A percentile compares a stretch with the other conserved stretches of the same genome.
phyloP scores from a whole-genome alignment of 2,329 filamentous ascomycete genomes.

The Thielaviopsis populi region DNA sequence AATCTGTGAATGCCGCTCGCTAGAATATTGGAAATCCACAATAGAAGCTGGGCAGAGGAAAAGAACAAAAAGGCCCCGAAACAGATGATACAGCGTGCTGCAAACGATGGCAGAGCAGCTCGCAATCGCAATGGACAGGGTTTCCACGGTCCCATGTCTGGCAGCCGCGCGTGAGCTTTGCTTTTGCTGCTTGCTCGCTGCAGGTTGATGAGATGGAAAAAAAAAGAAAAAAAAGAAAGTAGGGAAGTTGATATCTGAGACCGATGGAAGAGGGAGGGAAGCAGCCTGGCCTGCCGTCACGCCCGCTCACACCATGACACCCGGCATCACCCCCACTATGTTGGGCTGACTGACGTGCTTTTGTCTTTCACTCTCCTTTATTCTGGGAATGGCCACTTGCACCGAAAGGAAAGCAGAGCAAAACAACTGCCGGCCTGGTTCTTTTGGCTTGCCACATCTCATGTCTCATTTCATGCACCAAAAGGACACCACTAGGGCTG shows the following conservation, averaged over 20 bases:
- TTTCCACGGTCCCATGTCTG: no score
- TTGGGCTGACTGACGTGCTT: neutral
- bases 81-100: neutral
- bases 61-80: neutral
- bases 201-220: no score
- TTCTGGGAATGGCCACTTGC: neutral
- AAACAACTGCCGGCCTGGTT: neutral
- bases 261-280: no score
- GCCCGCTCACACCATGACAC: neutral
- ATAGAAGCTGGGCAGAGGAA: neutral
- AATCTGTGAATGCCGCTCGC: constrained; percentile 2
- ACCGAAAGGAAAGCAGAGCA: neutral
- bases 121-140: no score
- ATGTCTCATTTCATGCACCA: neutral
- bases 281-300: no score
- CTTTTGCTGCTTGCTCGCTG: no score
- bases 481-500: neutral
- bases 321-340: neutral
- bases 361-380: neutral
- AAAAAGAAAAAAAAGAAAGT: no score
- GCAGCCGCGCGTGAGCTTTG: no score
- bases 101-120: neutral
- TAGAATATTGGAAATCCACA: neutral
- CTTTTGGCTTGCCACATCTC: neutral
- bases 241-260: no score